Conservation (phyloP, 169 alveolate species). For the Cryptosporidium parvum region DNA sequence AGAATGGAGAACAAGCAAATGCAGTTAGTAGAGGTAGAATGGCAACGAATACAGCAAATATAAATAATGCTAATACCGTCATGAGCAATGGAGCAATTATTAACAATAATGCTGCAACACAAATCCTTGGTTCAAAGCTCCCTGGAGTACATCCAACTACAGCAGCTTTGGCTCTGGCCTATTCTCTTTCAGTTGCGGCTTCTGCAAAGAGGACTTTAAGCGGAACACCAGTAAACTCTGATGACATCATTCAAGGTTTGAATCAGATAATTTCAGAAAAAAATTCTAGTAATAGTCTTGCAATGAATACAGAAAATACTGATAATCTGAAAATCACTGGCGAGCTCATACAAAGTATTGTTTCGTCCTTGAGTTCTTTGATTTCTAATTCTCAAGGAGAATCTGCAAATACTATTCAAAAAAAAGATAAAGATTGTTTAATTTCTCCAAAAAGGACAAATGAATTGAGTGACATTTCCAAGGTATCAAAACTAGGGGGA, state of each 20-base stretch:
- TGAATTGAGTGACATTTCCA: neutral
- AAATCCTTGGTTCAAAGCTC: constrained; percentile 39
- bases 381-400: constrained; percentile 17
- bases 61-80: neutral
- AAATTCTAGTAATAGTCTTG: neutral
- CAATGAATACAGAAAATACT: neutral
- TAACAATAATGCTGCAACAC: constrained; percentile 24
- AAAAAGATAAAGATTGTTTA: neutral
- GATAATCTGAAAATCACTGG: constrained; percentile 6
- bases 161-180: constrained; percentile 73
- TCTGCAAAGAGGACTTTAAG: neutral
- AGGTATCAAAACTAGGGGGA: neutral
- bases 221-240: constrained; percentile 5
- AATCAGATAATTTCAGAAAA: constrained; percentile 33
- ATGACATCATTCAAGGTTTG: constrained; percentile 12
- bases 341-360: constrained; percentile 7
- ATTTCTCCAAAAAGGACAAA: neutral
- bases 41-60: neutral
- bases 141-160: constrained; percentile 74
- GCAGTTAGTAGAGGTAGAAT: neutral
- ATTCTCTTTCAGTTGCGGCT: constrained; percentile 60
- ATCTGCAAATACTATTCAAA: neutral
- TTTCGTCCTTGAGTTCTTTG: neutral
- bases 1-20: neutral
- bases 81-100: neutral